Evolutionary conservation across 331 rosid species (phyloP).

Genomic region (Acacia pycnantha): DNA sequence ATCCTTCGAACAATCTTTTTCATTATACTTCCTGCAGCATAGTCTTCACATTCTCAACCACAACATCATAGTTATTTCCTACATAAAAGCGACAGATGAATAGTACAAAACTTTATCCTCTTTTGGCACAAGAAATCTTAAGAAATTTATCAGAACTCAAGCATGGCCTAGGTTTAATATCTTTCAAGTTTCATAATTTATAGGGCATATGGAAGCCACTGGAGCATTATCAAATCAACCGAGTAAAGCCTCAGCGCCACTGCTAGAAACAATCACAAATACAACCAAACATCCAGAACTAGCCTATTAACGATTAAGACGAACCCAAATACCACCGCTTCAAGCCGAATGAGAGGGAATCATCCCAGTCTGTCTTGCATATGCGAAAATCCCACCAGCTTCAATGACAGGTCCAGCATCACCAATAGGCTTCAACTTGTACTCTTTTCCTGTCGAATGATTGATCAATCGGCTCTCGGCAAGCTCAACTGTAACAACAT

Average conservation of each 20-base stretch:
- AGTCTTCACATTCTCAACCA: neutral
- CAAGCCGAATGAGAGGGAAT: constrained; percentile 50
- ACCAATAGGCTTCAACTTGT: constrained; percentile 77
- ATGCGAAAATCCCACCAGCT: constrained; percentile 92
- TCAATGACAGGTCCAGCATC: constrained; percentile 93
- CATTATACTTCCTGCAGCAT: neutral
- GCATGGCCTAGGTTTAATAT: neutral
- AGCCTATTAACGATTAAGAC: neutral
- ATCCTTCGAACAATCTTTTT: neutral
- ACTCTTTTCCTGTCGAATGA: constrained; percentile 88
- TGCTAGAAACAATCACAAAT: neutral
- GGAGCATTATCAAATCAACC: neutral
- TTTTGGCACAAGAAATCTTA: neutral
- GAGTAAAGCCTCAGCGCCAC: neutral
- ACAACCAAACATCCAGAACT: neutral
- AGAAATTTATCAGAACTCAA: neutral
- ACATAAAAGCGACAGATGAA: neutral
- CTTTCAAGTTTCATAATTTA: neutral
- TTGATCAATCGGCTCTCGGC: constrained; percentile 65
- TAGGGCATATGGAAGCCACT: neutral
- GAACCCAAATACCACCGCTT: constrained; percentile 17
- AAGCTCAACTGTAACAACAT: constrained; percentile 81
- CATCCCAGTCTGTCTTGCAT: constrained; percentile 90
- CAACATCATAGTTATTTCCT: neutral
- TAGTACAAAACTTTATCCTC: too few species aligned